A percentile compares a stretch with the other conserved stretches of the same genome.
These are phyloP conservation scores for Saccharomycopsis sp. DNA, from an alignment of 805 yeast species.

Conservation along the genomic window DNA sequence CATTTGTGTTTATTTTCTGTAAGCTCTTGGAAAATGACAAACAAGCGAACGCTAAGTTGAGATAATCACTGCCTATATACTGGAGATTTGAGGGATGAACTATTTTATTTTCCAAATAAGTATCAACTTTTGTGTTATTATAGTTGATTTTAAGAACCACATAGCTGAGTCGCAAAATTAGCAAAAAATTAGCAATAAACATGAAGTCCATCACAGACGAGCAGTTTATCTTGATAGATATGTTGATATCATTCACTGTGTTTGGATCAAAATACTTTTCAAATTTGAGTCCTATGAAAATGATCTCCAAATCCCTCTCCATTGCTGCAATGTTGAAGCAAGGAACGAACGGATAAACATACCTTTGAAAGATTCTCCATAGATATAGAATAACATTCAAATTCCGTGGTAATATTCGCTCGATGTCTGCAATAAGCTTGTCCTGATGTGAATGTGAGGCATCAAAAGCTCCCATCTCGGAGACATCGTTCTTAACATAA, in stretches of 20 bases:
- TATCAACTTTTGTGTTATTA: background rate
- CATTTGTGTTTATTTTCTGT: conserved; percentile 3
- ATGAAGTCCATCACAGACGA: conserved; percentile 8
- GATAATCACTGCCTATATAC: conserved; percentile 9
- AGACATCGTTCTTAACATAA: conserved; percentile 2
- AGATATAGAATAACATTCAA: conserved; percentile 2
- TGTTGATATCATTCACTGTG: background rate
- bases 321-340: conserved; percentile 9
- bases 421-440: conserved; percentile 4
- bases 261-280: background rate
- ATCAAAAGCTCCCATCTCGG: background rate
- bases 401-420: conserved; percentile 7
- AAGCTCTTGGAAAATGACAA: conserved; percentile 5
- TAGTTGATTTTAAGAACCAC: conserved; percentile 6
- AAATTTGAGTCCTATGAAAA: conserved; percentile 13
- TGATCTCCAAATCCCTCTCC: conserved; percentile 16
- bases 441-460: background rate
- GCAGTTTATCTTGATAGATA: background rate
- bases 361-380: conserved; percentile 14
- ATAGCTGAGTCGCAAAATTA: conserved; percentile 12
- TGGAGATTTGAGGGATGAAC: conserved; percentile 3
- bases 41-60: conserved; percentile 9
- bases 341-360: conserved; percentile 18
- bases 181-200: conserved; percentile 8
- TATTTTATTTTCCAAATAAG: conserved; percentile 1